Percentiles rank a stretch among this genome's conserved stretches.
Conservation (phyloP, 345 rosid genomes). For the Arabis hirsuta region DNA sequence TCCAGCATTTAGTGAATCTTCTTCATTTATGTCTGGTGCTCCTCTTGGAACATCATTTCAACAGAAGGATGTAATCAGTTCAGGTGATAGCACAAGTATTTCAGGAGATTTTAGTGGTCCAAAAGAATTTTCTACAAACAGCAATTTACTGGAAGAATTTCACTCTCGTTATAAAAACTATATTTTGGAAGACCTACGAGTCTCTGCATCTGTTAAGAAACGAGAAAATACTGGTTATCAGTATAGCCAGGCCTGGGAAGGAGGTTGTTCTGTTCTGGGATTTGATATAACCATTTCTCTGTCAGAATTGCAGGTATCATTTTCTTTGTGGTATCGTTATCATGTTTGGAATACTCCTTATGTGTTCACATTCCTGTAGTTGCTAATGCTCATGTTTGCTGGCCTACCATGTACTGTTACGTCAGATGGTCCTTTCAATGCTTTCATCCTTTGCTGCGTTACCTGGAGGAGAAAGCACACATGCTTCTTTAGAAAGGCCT, state of each 20-base stretch:
- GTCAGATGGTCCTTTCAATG: slow-evolving; percentile 72
- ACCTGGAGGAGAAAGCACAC: slow-evolving; percentile 47
- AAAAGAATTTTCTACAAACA: slow-evolving; percentile 37
- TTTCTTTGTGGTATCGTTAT: slow-evolving; percentile 25
- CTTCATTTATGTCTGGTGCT: slow-evolving; percentile 50
- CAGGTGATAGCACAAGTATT: slow-evolving; percentile 49
- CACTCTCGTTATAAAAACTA: slow-evolving; percentile 50
- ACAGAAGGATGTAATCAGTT: slow-evolving; percentile 46
- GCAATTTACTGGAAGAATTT: slow-evolving; percentile 42
- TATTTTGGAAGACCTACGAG: slow-evolving; percentile 67
- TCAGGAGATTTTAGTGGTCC: slow-evolving; percentile 41
- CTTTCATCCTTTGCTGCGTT: slow-evolving; percentile 59
- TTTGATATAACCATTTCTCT: slow-evolving; percentile 69
- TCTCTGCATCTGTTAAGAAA: slow-evolving; percentile 58
- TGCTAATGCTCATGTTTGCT: slow-evolving; percentile 35
- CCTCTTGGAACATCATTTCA: slow-evolving; percentile 42
- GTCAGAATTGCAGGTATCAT: slow-evolving; percentile 70
- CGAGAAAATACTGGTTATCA: slow-evolving; percentile 43
- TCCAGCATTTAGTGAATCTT: slow-evolving; percentile 46
- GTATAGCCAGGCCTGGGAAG: slow-evolving; percentile 61
- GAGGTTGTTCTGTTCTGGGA: slow-evolving; percentile 73
- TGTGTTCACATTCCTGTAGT: slow-evolving; percentile 29
- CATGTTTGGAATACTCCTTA: slow-evolving; percentile 1
- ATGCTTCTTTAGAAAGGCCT: slow-evolving; percentile 46
- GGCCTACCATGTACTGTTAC: slow-evolving; percentile 36